These are phyloP conservation scores for Cyclotella kingstonii DNA, from an alignment of 108 stramenopile genomes.

Conservation along the genomic window DNA sequence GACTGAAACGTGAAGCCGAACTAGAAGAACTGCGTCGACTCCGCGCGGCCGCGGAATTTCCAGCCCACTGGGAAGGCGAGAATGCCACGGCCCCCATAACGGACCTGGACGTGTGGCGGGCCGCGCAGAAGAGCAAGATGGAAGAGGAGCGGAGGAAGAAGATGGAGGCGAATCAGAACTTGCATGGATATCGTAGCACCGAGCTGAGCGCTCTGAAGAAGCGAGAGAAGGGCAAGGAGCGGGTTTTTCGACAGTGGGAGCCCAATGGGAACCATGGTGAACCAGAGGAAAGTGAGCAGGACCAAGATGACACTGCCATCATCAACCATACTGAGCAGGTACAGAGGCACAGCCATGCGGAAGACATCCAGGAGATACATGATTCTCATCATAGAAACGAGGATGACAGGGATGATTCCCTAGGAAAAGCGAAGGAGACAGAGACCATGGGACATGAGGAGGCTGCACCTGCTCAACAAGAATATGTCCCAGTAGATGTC, in stretches of 20 bases:
- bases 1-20: conserved; percentile 34
- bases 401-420: not conserved
- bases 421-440: not conserved
- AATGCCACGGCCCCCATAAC: conserved; percentile 24
- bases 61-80: conserved; percentile 20
- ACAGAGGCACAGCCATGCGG: not conserved
- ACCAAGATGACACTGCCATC: not conserved
- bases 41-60: conserved; percentile 5
- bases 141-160: conserved; percentile 26
- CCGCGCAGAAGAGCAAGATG: conserved; percentile 2
- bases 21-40: conserved; percentile 35
- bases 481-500: not conserved
- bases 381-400: too few relatives aligned
- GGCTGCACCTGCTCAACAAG: not conserved
- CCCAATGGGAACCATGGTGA: not conserved
- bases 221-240: conserved; percentile 7
- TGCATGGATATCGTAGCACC: conserved; percentile 33
- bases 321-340: not conserved
- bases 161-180: conserved; percentile 30
- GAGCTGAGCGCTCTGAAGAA: not conserved
- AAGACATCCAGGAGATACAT: not conserved
- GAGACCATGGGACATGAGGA: not conserved
- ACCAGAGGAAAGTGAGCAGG: not conserved
- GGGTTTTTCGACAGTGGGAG: conserved; percentile 12
- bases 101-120: conserved; percentile 18